Percentiles rank a stretch among this genome's conserved stretches.
Evolutionary conservation across 805 yeast species (phyloP).

Genomic region (Monosporozyma yasuniensis): DNA sequence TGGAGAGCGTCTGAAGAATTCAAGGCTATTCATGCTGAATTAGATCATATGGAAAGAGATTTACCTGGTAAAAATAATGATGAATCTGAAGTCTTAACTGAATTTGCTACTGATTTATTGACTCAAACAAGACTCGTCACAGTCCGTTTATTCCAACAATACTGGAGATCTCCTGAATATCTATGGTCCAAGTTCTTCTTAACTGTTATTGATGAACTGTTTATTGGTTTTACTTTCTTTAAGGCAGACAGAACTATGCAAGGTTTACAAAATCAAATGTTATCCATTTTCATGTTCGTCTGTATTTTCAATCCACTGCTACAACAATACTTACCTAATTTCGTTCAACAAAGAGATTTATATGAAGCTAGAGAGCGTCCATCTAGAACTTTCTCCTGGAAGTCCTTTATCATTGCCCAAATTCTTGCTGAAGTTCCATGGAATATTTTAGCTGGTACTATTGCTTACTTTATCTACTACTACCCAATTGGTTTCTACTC

Average conservation of each 20-base stretch:
- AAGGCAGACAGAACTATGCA: slow-evolving; percentile 55
- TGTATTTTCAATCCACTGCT: slow-evolving; percentile 47
- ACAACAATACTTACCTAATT: slow-evolving; percentile 57
- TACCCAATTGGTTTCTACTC: slow-evolving; percentile 61
- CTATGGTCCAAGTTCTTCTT: slow-evolving; percentile 52
- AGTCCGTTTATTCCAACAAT: slow-evolving; percentile 50
- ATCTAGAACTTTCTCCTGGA: slow-evolving; percentile 62
- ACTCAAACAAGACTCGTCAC: slow-evolving; percentile 40
- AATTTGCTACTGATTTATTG: slow-evolving; percentile 37
- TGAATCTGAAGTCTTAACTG: slow-evolving; percentile 29
- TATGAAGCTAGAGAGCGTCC: slow-evolving; percentile 71
- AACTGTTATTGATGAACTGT: slow-evolving; percentile 46
- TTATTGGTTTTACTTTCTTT: slow-evolving; percentile 69
- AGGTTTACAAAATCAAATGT: slow-evolving; percentile 78
- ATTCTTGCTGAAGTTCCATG: slow-evolving; percentile 60
- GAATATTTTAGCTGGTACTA: slow-evolving; percentile 52
- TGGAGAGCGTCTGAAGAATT: slow-evolving; percentile 68
- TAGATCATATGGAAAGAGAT: slow-evolving; percentile 57
- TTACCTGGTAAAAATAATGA: slow-evolving; percentile 34
- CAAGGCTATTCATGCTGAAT: slow-evolving; percentile 47
- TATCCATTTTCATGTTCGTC: slow-evolving; percentile 61
- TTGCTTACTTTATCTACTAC: slow-evolving; percentile 54
- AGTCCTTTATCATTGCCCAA: slow-evolving; percentile 52
- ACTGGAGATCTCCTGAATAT: slow-evolving; percentile 59
- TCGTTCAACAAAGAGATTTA: slow-evolving; percentile 50